These are phyloP conservation scores for Trichothecium sympodiale DNA, from an alignment of 2,329 filamentous ascomycete species.

Conservation along the genomic window DNA sequence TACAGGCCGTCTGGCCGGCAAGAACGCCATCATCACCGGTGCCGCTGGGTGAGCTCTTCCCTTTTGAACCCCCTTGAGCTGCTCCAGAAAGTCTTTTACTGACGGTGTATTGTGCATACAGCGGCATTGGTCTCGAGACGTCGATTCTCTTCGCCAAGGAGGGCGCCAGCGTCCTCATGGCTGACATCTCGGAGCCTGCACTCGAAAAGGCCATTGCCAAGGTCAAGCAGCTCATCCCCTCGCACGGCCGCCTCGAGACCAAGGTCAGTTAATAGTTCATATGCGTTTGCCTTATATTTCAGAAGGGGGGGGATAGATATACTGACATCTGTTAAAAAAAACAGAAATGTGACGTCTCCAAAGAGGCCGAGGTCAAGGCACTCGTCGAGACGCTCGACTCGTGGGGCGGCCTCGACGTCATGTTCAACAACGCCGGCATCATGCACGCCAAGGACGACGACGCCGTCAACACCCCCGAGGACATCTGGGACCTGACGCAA, in stretches of 20 bases:
- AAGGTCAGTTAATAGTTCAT: conserved; percentile 27
- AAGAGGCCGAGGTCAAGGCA: conserved; percentile 66
- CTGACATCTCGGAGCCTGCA: conserved; percentile 70
- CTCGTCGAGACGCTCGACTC: conserved; percentile 65
- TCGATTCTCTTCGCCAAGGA: conserved; percentile 81
- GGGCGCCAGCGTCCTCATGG: conserved; percentile 75
- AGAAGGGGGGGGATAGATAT: too few relatives aligned
- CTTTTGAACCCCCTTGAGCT: background rate
- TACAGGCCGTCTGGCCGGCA: conserved; percentile 43
- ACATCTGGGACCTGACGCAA: conserved; percentile 89
- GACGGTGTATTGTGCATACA: conserved; percentile 19
- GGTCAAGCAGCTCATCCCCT: conserved; percentile 60
- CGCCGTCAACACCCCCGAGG: conserved; percentile 74
- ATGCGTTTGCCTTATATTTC: too few relatives aligned
- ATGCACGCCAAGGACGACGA: conserved; percentile 81
- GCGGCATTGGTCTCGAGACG: conserved; percentile 89
- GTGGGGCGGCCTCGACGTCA: conserved; percentile 82
- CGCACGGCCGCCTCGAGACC: conserved; percentile 49
- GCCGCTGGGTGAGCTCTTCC: conserved; percentile 62
- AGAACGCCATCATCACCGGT: conserved; percentile 67
- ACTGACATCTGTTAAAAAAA: background rate
- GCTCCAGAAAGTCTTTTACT: background rate
- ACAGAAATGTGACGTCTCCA: conserved; percentile 63
- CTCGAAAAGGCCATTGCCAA: conserved; percentile 68
- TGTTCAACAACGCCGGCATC: conserved; percentile 97